These are phyloP conservation scores for Teratosphaeria viscida DNA, from an alignment of 2,329 filamentous ascomycete species.

Conservation along the genomic window DNA sequence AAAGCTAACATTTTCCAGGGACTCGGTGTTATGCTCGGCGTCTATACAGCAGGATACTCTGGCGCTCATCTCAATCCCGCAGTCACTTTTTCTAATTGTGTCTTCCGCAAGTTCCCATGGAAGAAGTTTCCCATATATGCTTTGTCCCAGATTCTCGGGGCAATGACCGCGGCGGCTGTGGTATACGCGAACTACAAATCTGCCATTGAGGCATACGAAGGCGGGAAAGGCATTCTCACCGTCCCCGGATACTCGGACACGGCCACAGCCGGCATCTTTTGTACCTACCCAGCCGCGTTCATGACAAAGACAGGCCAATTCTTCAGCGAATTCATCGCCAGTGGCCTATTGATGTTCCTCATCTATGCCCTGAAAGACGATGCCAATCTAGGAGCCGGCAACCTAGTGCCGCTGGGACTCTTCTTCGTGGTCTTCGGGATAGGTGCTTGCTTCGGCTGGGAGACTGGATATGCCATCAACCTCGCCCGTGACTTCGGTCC, in stretches of 20 bases:
- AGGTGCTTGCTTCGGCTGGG: slow-evolving; percentile 63
- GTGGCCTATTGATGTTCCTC: slow-evolving; percentile 57
- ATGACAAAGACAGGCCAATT: slow-evolving; percentile 56
- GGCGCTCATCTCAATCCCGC: slow-evolving; percentile 37
- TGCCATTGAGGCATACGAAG: slow-evolving; percentile 29
- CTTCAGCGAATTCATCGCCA: slow-evolving; percentile 62
- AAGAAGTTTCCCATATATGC: slow-evolving; percentile 53
- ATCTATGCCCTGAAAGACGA: slow-evolving; percentile 59
- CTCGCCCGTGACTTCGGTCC: slow-evolving; percentile 63
- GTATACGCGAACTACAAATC: slow-evolving; percentile 35
- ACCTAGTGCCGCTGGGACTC: slow-evolving; percentile 22
- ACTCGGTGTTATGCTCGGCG: slow-evolving; percentile 58
- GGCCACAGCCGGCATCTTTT: slow-evolving; percentile 60
- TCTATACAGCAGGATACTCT: slow-evolving; percentile 24
- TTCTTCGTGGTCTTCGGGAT: slow-evolving; percentile 58
- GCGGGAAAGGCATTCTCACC: slow-evolving; percentile 48
- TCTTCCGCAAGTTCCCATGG: slow-evolving; percentile 58
- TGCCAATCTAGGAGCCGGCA: slow-evolving; percentile 47
- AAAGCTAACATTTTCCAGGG: slow-evolving; percentile 25
- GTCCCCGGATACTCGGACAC: slow-evolving; percentile 44
- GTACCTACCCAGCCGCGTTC: slow-evolving; percentile 57
- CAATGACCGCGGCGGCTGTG: slow-evolving; percentile 45
- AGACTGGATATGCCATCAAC: slow-evolving; percentile 66
- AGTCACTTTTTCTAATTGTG: slow-evolving; percentile 44
- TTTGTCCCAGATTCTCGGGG: slow-evolving; percentile 49